These are phyloP conservation scores for Orbilia quercus DNA, from an alignment of 2,329 filamentous ascomycete species.

Conservation along the genomic window DNA sequence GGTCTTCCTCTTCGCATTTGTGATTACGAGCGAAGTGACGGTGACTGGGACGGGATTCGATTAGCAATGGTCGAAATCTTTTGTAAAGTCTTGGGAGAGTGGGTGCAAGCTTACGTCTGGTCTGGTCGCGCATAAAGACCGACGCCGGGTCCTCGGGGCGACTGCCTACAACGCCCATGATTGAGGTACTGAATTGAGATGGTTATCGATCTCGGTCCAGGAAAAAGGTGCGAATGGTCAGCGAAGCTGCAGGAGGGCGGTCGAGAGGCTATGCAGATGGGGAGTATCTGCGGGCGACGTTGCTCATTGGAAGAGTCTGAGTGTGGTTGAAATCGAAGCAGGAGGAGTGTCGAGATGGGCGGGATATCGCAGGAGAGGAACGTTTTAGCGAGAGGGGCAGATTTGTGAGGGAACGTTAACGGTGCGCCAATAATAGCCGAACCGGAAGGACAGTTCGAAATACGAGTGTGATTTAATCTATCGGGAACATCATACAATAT, in stretches of 20 bases:
- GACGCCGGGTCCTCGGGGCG: conserved; percentile 82
- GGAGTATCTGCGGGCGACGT: conserved; percentile 5
- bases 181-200: not conserved
- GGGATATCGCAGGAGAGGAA: conserved; percentile 25
- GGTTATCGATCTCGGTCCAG: conserved; percentile 2
- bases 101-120: conserved; percentile 73
- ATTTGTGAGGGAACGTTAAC: not conserved
- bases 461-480: conserved; percentile 22
- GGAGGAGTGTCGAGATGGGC: conserved; percentile 8
- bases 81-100: conserved; percentile 55
- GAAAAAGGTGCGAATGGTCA: not conserved
- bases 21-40: conserved; percentile 83
- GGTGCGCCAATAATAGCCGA: conserved; percentile 12
- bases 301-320: conserved; percentile 23
- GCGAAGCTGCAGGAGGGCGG: not conserved
- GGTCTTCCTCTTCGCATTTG: conserved; percentile 80
- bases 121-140: conserved; percentile 90
- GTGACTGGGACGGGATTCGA: conserved; percentile 74
- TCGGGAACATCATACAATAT: not conserved
- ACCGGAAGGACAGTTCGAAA: not conserved
- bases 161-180: conserved; percentile 94
- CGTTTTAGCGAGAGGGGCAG: conserved; percentile 43
- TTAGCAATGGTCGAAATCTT: conserved; percentile 57
- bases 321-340: not conserved
- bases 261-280: conserved; percentile 24